These are phyloP conservation scores for Silene coronaria DNA, from an alignment of 179 eudicot species.

Conservation along the genomic window DNA sequence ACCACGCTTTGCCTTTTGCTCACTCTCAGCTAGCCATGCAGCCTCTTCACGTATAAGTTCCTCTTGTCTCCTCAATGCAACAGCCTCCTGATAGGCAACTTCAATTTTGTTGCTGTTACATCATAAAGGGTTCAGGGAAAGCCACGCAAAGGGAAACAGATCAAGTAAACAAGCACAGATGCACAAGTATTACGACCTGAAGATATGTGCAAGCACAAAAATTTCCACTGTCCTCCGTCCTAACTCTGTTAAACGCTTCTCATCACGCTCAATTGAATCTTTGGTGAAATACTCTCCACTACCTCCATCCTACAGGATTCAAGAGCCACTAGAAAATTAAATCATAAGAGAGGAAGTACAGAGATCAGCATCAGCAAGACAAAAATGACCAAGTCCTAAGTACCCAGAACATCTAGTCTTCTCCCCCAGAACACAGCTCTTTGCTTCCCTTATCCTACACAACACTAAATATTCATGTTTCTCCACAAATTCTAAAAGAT, in stretches of 20 bases:
- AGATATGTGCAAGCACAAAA: constrained; percentile 76
- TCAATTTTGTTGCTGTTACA: constrained; percentile 71
- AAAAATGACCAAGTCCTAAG: background rate
- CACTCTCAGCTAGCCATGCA: constrained; percentile 72
- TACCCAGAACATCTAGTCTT: background rate
- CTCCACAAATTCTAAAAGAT: background rate
- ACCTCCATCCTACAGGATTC: constrained; percentile 60
- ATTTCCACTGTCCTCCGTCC: constrained; percentile 96
- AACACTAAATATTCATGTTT: background rate
- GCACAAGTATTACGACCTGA: constrained; percentile 65
- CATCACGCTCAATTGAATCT: constrained; percentile 84
- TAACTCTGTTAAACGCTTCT: constrained; percentile 85
- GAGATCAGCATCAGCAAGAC: background rate
- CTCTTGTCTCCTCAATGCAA: constrained; percentile 90
- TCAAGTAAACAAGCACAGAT: no score
- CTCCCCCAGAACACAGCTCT: background rate
- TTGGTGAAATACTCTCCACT: constrained; percentile 74
- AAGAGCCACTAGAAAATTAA: background rate
- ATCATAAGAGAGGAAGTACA: background rate
- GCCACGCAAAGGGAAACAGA: background rate
- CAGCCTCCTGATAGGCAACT: constrained; percentile 87
- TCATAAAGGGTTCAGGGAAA: background rate
- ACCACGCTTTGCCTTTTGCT: constrained; percentile 71
- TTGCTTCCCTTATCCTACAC: background rate
- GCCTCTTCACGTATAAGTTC: constrained; percentile 97